These are phyloP conservation scores for Cordyceps farinosa DNA, from an alignment of 2,329 filamentous ascomycete species.

Conservation along the genomic window DNA sequence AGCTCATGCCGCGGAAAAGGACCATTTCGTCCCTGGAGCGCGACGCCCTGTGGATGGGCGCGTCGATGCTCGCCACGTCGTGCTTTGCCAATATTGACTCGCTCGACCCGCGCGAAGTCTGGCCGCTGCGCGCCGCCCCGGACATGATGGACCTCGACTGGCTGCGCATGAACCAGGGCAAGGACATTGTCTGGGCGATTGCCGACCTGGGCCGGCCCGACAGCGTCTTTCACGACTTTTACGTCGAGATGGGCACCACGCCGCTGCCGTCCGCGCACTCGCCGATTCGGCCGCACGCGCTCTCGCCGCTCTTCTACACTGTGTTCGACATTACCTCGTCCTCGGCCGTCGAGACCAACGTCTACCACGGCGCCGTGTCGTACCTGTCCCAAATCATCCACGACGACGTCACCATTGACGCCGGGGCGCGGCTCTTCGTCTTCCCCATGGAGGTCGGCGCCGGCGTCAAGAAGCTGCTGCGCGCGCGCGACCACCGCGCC, in stretches of 20 bases:
- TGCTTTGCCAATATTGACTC: conserved; percentile 42
- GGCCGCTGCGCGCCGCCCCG: conserved; percentile 45
- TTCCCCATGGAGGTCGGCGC: conserved; percentile 42
- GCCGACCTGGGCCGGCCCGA: conserved; percentile 43
- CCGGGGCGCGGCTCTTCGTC: conserved; percentile 37
- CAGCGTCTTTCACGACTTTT: conserved; percentile 39
- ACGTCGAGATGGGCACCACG: conserved; percentile 9
- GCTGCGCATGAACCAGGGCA: conserved; percentile 51
- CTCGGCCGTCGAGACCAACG: conserved; percentile 21
- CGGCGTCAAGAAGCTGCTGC: conserved; percentile 39
- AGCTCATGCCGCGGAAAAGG: conserved; percentile 18
- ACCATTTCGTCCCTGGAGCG: conserved; percentile 32
- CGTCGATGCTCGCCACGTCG: conserved; percentile 40
- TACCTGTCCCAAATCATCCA: conserved; percentile 34
- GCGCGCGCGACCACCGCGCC: conserved; percentile 45
- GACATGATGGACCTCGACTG: conserved; percentile 47
- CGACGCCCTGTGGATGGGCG: conserved; percentile 43
- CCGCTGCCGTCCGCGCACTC: background rate
- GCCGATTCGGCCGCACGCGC: conserved; percentile 17
- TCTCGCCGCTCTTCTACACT: conserved; percentile 29
- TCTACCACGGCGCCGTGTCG: conserved; percentile 27
- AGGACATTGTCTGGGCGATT: conserved; percentile 48
- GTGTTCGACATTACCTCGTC: conserved; percentile 25
- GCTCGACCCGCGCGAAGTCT: conserved; percentile 41
- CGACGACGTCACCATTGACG: conserved; percentile 32